Evolutionary conservation across 2,329 filamentous ascomycete species (phyloP).

Genomic region (Trichoderma sp.): DNA sequence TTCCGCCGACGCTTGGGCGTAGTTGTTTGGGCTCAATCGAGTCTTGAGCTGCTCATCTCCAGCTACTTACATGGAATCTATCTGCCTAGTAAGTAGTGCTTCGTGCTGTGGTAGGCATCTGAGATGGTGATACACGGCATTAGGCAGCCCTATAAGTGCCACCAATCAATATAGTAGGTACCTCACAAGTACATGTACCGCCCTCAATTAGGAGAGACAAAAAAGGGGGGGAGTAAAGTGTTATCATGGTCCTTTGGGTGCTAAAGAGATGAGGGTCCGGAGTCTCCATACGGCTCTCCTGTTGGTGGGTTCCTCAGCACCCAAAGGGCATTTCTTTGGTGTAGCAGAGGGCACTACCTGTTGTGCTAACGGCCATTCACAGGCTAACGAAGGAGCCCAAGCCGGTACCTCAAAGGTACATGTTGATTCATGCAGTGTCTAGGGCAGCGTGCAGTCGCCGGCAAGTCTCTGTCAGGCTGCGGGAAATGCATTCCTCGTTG

Average conservation of each 20-base stretch:
- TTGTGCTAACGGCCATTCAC: background rate
- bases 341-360: background rate
- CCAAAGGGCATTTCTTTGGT: background rate
- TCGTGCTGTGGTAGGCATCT: background rate
- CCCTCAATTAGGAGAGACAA: background rate
- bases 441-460: background rate
- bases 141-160: background rate
- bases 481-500: constrained; percentile 6
- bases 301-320: constrained; percentile 6
- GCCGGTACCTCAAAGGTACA: background rate
- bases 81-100: background rate
- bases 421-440: background rate
- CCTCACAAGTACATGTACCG: background rate
- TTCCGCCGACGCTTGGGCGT: background rate
- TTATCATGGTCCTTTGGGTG: background rate
- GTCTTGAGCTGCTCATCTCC: background rate
- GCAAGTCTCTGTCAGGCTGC: constrained; percentile 1
- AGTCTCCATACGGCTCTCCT: constrained; percentile 3
- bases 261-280: background rate
- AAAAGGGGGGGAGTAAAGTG: background rate
- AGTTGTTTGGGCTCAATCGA: background rate
- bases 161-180: background rate
- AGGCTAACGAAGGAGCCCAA: background rate
- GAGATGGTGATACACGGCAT: background rate
- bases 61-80: background rate